Percentiles rank a stretch among this genome's conserved stretches.
Evolutionary conservation across 2,329 filamentous ascomycete genomes (phyloP).

Genomic region (Tolypocladium amazonense): DNA sequence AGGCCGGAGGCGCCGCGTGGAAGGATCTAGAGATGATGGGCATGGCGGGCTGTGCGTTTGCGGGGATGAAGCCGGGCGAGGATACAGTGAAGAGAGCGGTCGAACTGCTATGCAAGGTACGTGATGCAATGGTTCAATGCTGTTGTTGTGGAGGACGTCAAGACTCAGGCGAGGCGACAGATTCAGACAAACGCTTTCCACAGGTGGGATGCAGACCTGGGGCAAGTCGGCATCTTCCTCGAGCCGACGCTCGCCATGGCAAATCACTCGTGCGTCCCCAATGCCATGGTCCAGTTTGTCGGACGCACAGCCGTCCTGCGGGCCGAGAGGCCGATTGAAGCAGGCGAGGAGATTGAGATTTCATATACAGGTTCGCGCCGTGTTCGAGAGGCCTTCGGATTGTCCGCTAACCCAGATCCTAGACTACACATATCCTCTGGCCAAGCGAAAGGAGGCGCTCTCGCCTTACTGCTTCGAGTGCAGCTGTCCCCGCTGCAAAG

Average conservation of each 20-base stretch:
- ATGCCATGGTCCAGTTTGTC: slow-evolving; percentile 45
- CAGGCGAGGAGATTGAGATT: slow-evolving; percentile 47
- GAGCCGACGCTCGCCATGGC: slow-evolving; percentile 46
- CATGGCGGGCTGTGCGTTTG: slow-evolving; percentile 28
- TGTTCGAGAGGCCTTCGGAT: background rate
- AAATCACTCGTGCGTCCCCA: slow-evolving; percentile 54
- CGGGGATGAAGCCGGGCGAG: slow-evolving; percentile 24
- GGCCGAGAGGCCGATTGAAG: slow-evolving; percentile 35
- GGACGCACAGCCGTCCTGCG: slow-evolving; percentile 40
- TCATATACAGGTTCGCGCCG: slow-evolving; percentile 49
- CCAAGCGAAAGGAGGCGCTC: slow-evolving; percentile 31
- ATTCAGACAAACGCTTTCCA: slow-evolving; percentile 54
- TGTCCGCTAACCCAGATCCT: background rate
- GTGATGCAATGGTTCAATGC: background rate
- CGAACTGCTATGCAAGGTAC: slow-evolving; percentile 43
- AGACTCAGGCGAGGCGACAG: slow-evolving; percentile 19
- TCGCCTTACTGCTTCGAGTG: slow-evolving; percentile 43
- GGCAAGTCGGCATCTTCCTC: slow-evolving; percentile 43
- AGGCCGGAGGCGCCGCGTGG: slow-evolving; percentile 25
- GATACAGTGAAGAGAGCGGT: slow-evolving; percentile 27
- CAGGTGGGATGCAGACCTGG: slow-evolving; percentile 40
- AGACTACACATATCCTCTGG: slow-evolving; percentile 38
- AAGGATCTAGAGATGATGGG: slow-evolving; percentile 39
- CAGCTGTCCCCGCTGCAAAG: slow-evolving; percentile 35
- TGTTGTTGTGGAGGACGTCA: background rate